A percentile compares a stretch with the other conserved stretches of the same genome.
Conservation (phyloP, 805 yeast species). For the Pichia occidentalis region DNA sequence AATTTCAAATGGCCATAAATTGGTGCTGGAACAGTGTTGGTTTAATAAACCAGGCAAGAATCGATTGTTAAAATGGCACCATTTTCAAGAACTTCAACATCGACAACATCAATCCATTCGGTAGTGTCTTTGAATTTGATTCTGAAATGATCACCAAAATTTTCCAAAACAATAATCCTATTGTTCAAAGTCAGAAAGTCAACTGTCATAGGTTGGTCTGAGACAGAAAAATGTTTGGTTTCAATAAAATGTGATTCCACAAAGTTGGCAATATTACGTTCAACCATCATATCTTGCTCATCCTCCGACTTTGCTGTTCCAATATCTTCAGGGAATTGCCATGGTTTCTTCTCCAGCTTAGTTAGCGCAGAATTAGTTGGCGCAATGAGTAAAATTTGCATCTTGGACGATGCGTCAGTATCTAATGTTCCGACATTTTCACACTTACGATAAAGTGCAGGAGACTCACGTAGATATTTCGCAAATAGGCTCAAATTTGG, state of each 20-base stretch:
- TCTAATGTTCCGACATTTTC: conserved; percentile 27
- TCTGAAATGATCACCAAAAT: conserved; percentile 31
- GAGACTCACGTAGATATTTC: conserved; percentile 61
- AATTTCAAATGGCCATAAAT: background rate
- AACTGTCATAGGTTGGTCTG: conserved; percentile 20
- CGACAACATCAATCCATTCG: conserved; percentile 32
- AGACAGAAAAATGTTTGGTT: conserved; percentile 18
- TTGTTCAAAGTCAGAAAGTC: conserved; percentile 29
- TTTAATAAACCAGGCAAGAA: background rate
- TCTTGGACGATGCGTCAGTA: conserved; percentile 5
- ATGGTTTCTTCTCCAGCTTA: conserved; percentile 53
- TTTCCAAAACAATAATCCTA: conserved; percentile 32
- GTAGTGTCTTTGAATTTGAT: conserved; percentile 29
- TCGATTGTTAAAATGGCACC: conserved; percentile 40
- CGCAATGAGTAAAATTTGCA: conserved; percentile 52
- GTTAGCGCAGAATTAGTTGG: conserved; percentile 62
- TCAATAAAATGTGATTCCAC: conserved; percentile 56
- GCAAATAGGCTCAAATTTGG: conserved; percentile 54
- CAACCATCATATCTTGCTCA: conserved; percentile 38
- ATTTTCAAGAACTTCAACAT: conserved; percentile 34
- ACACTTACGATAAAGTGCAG: conserved; percentile 41
- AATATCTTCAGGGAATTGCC: conserved; percentile 66
- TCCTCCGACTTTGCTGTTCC: conserved; percentile 32
- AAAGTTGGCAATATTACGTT: conserved; percentile 49
- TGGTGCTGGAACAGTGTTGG: too few species aligned